A percentile compares a stretch with the other conserved stretches of the same genome.
These are phyloP conservation scores for Blumeria hordei DNA, from an alignment of 2,329 filamentous ascomycete species.

Conservation along the genomic window DNA sequence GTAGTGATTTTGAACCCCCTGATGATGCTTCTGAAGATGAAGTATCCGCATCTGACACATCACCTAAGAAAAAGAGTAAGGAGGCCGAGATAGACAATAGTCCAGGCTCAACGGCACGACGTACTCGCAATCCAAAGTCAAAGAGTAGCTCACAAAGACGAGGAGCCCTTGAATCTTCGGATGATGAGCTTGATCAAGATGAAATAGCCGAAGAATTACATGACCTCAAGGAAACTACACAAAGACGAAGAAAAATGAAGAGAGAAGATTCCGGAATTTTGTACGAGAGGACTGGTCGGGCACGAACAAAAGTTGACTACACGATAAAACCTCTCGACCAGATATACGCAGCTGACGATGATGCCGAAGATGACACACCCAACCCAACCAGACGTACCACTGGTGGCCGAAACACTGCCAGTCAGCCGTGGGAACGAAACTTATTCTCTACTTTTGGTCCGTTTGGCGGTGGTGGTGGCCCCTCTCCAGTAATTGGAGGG, in stretches of 20 bases:
- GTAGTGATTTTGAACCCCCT: conserved; percentile 15
- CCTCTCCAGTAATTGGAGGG: conserved; percentile 25
- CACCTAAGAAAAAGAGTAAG: conserved; percentile 17
- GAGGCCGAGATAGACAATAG: conserved; percentile 24
- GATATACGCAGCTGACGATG: conserved; percentile 47
- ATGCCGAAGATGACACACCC: conserved; percentile 40
- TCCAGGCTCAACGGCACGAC: conserved; percentile 25
- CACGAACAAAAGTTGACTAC: conserved; percentile 55
- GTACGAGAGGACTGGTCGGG: conserved; percentile 33
- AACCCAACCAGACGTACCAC: conserved; percentile 40
- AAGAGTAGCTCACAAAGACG: conserved; percentile 23
- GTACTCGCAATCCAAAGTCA: conserved; percentile 18
- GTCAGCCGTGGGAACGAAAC: conserved; percentile 42
- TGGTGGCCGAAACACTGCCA: conserved; percentile 28
- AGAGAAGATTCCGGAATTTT: conserved; percentile 31
- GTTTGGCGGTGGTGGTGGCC: conserved; percentile 65
- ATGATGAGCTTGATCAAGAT: conserved; percentile 33
- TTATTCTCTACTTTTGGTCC: conserved; percentile 80
- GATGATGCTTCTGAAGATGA: conserved; percentile 26
- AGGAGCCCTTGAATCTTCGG: conserved; percentile 24
- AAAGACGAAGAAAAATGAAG: conserved; percentile 20
- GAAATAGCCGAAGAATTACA: conserved; percentile 42
- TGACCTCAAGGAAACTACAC: conserved; percentile 25
- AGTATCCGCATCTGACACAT: conserved; percentile 18
- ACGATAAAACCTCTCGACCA: conserved; percentile 58